Percentiles rank a stretch among this genome's conserved stretches.
phyloP scores from a whole-genome alignment of 371 early-diverging fungal genomes.

The Mortierella sp. region DNA sequence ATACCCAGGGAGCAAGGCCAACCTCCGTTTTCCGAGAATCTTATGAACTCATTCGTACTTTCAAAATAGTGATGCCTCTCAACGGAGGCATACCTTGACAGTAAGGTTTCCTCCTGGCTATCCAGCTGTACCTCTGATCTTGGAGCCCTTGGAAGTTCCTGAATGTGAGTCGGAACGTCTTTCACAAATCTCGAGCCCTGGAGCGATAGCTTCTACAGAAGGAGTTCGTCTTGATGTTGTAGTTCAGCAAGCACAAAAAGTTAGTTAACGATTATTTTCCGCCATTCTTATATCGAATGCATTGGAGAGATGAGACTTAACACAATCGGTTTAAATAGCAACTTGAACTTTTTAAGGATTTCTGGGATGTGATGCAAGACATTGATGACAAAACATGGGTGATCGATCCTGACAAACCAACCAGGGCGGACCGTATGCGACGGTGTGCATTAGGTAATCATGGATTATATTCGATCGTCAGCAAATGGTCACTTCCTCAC shows the following conservation, averaged over 20 bases:
- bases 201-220: not conserved
- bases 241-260: conserved; percentile 31
- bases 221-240: conserved; percentile 10
- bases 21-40: no score
- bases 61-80: conserved; percentile 24
- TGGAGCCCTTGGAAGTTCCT: conserved; percentile 37
- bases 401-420: conserved; percentile 56
- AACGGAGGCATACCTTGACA: conserved; percentile 31
- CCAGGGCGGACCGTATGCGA: conserved; percentile 45
- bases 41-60: not conserved
- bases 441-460: conserved; percentile 45
- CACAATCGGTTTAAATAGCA: conserved; percentile 12
- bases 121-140: conserved; percentile 25
- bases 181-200: not conserved
- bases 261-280: not conserved
- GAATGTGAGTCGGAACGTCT: conserved; percentile 17
- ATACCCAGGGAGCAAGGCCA: not conserved
- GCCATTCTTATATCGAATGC: no score
- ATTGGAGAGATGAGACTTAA: not conserved
- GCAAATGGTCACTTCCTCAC: not conserved
- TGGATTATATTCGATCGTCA: not conserved
- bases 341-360: conserved; percentile 29
- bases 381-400: conserved; percentile 53
- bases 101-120: conserved; percentile 35
- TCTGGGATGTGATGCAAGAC: conserved; percentile 57